phyloP scores from a whole-genome alignment of 345 rosid genomes.

The Schrenkiella parvula region DNA sequence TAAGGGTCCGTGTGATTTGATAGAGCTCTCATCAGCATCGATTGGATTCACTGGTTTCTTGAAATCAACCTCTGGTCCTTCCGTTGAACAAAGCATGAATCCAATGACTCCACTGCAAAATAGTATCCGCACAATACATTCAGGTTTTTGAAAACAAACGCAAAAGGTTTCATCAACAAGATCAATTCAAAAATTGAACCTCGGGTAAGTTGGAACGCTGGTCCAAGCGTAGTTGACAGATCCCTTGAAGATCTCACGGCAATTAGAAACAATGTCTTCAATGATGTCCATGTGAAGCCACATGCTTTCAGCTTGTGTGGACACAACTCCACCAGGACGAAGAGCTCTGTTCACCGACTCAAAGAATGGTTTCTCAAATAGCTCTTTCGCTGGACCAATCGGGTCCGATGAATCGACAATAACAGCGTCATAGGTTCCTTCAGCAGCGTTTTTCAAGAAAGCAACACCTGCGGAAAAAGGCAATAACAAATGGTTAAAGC shows the following conservation, averaged over 20 bases:
- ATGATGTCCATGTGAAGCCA: slow-evolving; percentile 99
- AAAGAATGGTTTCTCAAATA: slow-evolving; percentile 94
- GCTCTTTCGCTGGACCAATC: slow-evolving; percentile 94
- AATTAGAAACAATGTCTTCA: slow-evolving; percentile 79
- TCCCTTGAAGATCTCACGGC: slow-evolving; percentile 88
- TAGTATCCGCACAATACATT: neutral
- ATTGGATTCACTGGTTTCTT: slow-evolving; percentile 77
- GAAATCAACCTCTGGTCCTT: slow-evolving; percentile 85
- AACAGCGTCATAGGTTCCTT: slow-evolving; percentile 86
- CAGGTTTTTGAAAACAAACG: neutral
- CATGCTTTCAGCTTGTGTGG: slow-evolving; percentile 94
- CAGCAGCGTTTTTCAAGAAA: slow-evolving; percentile 67
- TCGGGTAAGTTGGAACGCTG: slow-evolving; percentile 95
- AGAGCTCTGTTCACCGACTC: slow-evolving; percentile 79
- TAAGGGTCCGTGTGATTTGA: slow-evolving; percentile 50
- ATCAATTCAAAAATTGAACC: slow-evolving; percentile 32
- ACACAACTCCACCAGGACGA: slow-evolving; percentile 94
- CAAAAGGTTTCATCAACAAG: neutral
- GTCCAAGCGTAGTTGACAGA: slow-evolving; percentile 98
- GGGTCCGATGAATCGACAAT: slow-evolving; percentile 98
- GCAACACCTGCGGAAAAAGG: slow-evolving; percentile 64
- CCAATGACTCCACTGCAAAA: slow-evolving; percentile 86
- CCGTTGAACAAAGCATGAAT: slow-evolving; percentile 95
- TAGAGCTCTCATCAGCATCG: slow-evolving; percentile 38
- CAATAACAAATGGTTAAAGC: neutral